These are phyloP conservation scores for Prunus campanulata DNA, from an alignment of 306 rosid genomes.

Conservation along the genomic window DNA sequence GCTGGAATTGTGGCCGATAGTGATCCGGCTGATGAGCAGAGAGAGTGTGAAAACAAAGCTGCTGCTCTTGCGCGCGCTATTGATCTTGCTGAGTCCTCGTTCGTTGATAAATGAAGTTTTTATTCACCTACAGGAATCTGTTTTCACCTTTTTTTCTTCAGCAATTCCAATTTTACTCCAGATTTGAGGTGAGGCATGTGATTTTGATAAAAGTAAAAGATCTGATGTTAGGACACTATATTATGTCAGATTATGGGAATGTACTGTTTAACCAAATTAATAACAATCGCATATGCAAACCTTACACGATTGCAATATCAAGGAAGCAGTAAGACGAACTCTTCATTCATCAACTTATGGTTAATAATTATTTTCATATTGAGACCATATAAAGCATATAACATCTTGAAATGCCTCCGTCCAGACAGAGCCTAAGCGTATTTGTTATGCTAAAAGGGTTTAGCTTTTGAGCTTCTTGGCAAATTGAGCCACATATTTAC, in stretches of 20 bases:
- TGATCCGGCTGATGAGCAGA: conserved; percentile 82
- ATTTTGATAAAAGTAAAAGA: not conserved
- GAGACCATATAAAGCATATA: not conserved
- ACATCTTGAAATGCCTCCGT: not conserved
- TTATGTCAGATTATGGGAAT: not conserved
- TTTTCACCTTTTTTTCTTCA: not conserved
- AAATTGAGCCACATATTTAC: conserved; percentile 67
- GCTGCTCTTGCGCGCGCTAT: conserved; percentile 93
- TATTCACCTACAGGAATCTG: not conserved
- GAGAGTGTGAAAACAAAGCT: conserved; percentile 96
- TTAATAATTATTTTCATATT: not conserved
- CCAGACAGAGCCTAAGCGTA: not conserved
- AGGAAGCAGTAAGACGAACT: not conserved
- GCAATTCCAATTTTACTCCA: not conserved
- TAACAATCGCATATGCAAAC: no score
- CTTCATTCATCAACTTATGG: not conserved
- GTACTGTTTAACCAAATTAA: no score
- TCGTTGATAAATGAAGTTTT: conserved; percentile 43
- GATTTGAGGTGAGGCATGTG: not conserved
- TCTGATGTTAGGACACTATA: not conserved
- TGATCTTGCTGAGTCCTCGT: conserved; percentile 94
- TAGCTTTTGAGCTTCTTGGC: conserved; percentile 65
- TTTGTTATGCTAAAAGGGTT: not conserved
- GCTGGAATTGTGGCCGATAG: conserved; percentile 98
- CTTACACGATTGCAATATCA: not conserved